A percentile compares a stretch with the other conserved stretches of the same genome.
phyloP scores from a whole-genome alignment of 163 green algal species.

The Scenedesmus sp. region DNA sequence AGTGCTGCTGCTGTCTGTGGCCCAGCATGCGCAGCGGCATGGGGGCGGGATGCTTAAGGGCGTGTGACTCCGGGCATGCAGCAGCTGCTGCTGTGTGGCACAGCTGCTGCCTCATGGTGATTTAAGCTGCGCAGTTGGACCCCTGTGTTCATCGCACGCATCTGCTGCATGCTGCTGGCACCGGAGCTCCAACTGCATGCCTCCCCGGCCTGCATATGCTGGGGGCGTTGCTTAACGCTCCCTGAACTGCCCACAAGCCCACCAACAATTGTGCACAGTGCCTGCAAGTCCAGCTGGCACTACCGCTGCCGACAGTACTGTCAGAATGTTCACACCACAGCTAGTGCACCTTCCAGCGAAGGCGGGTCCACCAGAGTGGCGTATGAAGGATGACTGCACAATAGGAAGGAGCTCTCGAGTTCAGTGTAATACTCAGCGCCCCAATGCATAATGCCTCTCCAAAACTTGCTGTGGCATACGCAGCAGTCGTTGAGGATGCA shows the following conservation, averaged over 20 bases:
- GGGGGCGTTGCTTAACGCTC: neutral
- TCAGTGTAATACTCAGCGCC: neutral
- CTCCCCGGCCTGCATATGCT: neutral
- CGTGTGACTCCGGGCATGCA: no score
- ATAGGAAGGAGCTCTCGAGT: neutral
- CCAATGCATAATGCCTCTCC: neutral
- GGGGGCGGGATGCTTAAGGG: neutral
- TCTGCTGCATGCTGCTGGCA: neutral
- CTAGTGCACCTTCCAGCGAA: neutral
- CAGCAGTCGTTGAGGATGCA: neutral
- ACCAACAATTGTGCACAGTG: neutral
- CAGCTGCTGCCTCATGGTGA: neutral
- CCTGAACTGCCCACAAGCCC: neutral
- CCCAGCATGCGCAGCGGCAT: neutral
- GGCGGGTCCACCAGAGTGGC: conserved; percentile 13
- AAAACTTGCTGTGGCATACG: neutral
- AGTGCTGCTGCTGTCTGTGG: neutral
- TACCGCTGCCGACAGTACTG: neutral
- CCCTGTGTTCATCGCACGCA: neutral
- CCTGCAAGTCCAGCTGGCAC: neutral
- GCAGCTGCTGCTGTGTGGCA: neutral
- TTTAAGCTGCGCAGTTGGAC: neutral
- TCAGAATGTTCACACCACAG: neutral
- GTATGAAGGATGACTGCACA: conserved; percentile 13
- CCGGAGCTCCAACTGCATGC: neutral